Evolutionary conservation across 176 grass and related monocot genomes (phyloP), one percentile per base, ranked within the genome.

Genomic region (Aegilops tauschii): DNA sequence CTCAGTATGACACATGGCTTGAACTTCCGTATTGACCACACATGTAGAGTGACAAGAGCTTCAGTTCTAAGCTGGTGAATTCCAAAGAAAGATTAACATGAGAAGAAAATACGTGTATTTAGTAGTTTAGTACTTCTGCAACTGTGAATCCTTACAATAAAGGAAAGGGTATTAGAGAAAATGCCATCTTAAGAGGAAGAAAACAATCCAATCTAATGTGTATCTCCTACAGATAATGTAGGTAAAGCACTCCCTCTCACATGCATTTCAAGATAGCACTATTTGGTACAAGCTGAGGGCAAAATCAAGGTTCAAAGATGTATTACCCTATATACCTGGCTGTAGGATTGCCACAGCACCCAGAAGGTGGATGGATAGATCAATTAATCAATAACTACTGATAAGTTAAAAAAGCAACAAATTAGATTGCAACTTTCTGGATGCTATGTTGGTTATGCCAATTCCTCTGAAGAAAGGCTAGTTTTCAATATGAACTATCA

Each of bases 221-320:
- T 35, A 12, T 16, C 34, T 61, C 32, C 2, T 56, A 67, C 67
- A 77, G 1, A 76, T 2, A 42, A 49, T 29, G 12, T 17, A 67
- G 45, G 12, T 29, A 67, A 61, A 59, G 0, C 6, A 66, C 65
- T 69, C 37, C 27, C 12, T 34, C 27, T 50, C 4, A 77, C 11
- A 69, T 12, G 75, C 29, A 82, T 78, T 56, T 70, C 2, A 76
- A 78, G 31, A 18, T 90, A 32, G 30, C 3, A 68, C 20, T 78
- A 79, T 79, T 54, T 72, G 12, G 5, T 52, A 77, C 65, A 75
- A 83, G 11, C 12, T 45, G 9, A 31, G 14, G 11, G 5, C 3
- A 31, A 75, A 76, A 54, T 59, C 12, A 37, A 14, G 42, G 42
- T 34, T 39, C 8, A 90, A 64, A 42, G 40, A 25, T 76, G 31